phyloP scores from a whole-genome alignment of 2,329 filamentous ascomycete genomes.

The Pochonia chlamydosporia region DNA sequence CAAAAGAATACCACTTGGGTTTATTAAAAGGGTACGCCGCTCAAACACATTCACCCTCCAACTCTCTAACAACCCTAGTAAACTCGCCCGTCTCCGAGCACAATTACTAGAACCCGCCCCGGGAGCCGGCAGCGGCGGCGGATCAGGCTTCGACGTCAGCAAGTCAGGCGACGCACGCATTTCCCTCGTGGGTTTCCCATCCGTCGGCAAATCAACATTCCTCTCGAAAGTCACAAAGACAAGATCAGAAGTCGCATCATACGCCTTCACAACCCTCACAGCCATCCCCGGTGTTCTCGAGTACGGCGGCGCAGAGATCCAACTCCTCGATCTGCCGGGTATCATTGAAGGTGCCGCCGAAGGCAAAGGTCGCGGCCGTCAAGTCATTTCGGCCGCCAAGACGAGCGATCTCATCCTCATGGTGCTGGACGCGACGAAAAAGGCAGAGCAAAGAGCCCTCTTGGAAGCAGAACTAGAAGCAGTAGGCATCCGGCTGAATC shows the following conservation, averaged over 20 bases:
- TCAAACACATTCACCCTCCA: constrained; percentile 31
- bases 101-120: constrained; percentile 87
- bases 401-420: constrained; percentile 96
- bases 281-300: constrained; percentile 96
- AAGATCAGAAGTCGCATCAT: constrained; percentile 90
- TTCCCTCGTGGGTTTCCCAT: constrained; percentile 96
- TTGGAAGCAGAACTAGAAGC: constrained; percentile 91
- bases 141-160: constrained; percentile 85
- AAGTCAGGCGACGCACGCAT: constrained; percentile 97
- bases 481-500: constrained; percentile 89
- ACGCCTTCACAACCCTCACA: constrained; percentile 95
- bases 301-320: constrained; percentile 96
- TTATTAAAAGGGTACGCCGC: constrained; percentile 83
- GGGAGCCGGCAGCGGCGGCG: constrained; percentile 70
- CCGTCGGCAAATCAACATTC: constrained; percentile 97
- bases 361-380: constrained; percentile 89
- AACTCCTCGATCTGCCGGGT: constrained; percentile 93
- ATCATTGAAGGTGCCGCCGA: constrained; percentile 97
- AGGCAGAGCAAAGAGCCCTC: constrained; percentile 83
- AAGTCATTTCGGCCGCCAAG: constrained; percentile 97
- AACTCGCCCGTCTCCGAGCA: constrained; percentile 88
- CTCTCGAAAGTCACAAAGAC: constrained; percentile 99
- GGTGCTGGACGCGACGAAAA: constrained; percentile 94
- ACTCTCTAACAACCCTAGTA: constrained; percentile 54
- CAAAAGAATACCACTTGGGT: constrained; percentile 96